phyloP scores from a whole-genome alignment of 1,139 yeast species.

The Blastobotrys illinoisensis region DNA sequence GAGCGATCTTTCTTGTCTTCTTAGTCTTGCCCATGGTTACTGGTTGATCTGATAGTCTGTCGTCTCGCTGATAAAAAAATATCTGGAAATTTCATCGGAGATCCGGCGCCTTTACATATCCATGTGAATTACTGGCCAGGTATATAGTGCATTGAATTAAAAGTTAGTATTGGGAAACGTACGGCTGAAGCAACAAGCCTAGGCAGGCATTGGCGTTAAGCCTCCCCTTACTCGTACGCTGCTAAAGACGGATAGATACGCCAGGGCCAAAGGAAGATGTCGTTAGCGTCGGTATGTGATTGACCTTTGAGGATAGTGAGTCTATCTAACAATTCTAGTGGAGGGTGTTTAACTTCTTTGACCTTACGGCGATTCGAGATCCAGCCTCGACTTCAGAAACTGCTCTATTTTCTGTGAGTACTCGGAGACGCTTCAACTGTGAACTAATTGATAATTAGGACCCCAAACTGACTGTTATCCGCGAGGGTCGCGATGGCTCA shows the following conservation, averaged over 20 bases:
- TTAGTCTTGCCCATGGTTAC: slow-evolving; percentile 84
- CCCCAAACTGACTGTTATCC: slow-evolving; percentile 57
- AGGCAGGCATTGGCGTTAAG: background rate
- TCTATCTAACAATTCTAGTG: slow-evolving; percentile 37
- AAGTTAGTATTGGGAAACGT: background rate
- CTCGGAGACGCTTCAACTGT: background rate
- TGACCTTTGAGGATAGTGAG: background rate
- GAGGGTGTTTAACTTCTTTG: slow-evolving; percentile 89
- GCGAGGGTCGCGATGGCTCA: slow-evolving; percentile 44
- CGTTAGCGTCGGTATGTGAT: slow-evolving; percentile 18
- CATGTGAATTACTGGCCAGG: too few relatives aligned
- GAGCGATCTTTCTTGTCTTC: slow-evolving; percentile 95
- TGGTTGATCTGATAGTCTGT: background rate
- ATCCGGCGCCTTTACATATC: background rate
- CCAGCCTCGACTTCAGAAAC: slow-evolving; percentile 60
- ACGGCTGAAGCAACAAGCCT: background rate
- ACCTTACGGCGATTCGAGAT: slow-evolving; percentile 75
- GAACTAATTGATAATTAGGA: slow-evolving; percentile 34
- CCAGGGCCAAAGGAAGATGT: slow-evolving; percentile 13
- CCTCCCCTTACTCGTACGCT: background rate
- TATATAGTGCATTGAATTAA: background rate
- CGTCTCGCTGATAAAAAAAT: background rate
- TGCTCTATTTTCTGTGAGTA: slow-evolving; percentile 56
- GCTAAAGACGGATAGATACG: background rate
- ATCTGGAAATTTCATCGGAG: background rate